Base-by-base conservation (phyloP, 2,329 filamentous ascomycete species). In the Magnaporthales sp. region DNA sequence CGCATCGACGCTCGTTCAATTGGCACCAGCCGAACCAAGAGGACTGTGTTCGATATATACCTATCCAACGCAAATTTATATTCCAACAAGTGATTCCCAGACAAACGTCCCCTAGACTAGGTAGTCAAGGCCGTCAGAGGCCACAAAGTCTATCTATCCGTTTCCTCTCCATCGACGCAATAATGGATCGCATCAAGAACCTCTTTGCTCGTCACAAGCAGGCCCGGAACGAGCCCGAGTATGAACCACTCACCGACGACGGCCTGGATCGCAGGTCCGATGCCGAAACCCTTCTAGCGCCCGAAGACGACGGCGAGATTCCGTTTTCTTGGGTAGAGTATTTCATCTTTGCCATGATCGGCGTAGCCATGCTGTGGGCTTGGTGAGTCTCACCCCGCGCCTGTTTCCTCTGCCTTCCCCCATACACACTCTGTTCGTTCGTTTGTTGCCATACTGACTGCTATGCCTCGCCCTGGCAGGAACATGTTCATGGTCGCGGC, bases 401-500 rank as follows among this genome's bases (percentile, higher is more conserved):
- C n/a, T 29, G 11, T 26, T 24, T 64, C 65, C 24, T 38, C 10
- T 19, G 30, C 24, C 10, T n/a, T 58, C 56, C 56, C 22, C 6
- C 51, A n/a, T 26, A 26, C 56, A 8, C 27, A 29, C 27, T 61
- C 56, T 13, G 56, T 4, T 61, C 1, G 2, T 15, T 61, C 10
- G 5, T 26, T 13, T 61, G 22, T 4, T 46, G 38, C 38, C 5
- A 46, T 46, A 5, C 38, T 46, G 38, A 46, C 38, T 46, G 3
- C 15, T 46, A n/a, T 46, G 38, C 19, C 4, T 46, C 38, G 63
- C 69, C 58, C 66, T 60, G 66, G 19, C 71, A 94, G 92, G 92
- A 98, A 98, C 81, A 97, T 97, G 94, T 97, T 98, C 77, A 86
- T 98, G 71, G 94, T 95, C 62, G 93, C 94, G 9, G 92, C 92